Evolutionary conservation across 768 basidiomycete genomes (phyloP).

Genomic region (Psilocybe tampanensis): DNA sequence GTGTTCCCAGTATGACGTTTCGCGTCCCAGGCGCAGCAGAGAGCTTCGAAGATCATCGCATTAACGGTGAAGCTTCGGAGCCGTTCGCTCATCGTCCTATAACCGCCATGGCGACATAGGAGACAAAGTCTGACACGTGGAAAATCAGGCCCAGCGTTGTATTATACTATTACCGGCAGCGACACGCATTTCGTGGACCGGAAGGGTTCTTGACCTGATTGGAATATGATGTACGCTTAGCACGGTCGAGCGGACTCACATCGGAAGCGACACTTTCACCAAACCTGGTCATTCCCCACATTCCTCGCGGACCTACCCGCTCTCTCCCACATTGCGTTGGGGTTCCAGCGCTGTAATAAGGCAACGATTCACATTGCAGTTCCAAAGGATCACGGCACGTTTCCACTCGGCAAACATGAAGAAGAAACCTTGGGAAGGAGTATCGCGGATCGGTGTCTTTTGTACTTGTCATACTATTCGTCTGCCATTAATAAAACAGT

Average conservation of each 20-base stretch:
- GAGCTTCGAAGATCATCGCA: neutral
- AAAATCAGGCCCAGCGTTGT: neutral
- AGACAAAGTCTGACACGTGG: constrained; percentile 3
- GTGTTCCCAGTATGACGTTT: constrained; percentile 2
- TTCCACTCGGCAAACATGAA: neutral
- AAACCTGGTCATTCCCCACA: neutral
- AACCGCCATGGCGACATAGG: constrained; percentile 2
- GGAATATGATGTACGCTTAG: neutral
- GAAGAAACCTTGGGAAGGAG: constrained; percentile 6
- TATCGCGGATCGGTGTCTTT: constrained; percentile 2
- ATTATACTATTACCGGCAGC: neutral
- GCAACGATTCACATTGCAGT: constrained; percentile 1
- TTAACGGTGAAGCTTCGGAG: neutral
- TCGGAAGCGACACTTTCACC: constrained; percentile 1
- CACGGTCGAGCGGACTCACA: neutral
- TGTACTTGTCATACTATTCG: neutral
- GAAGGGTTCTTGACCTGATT: neutral
- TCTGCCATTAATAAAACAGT: neutral
- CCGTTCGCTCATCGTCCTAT: constrained; percentile 7
- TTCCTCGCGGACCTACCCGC: neutral
- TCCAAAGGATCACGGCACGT: neutral
- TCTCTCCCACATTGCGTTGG: neutral
- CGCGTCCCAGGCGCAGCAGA: constrained; percentile 3
- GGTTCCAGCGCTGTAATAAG: neutral
- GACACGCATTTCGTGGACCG: neutral